These are phyloP conservation scores for Aspergillus hiratsukae DNA, from an alignment of 2,329 filamentous ascomycete genomes.

Conservation along the genomic window DNA sequence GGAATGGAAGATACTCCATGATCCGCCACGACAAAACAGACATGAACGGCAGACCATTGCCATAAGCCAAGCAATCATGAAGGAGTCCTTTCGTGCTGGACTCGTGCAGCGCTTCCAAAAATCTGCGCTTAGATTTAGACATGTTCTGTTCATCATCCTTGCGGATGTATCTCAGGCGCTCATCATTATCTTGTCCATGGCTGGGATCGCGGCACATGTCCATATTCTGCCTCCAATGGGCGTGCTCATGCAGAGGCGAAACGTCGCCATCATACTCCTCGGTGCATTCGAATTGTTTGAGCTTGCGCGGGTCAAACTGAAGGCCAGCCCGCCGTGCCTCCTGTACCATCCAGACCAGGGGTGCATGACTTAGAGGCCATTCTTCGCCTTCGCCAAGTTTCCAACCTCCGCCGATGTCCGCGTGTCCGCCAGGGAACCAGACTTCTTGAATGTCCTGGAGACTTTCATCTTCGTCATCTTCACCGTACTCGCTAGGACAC, in stretches of 20 bases:
- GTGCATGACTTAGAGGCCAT: slow-evolving; percentile 61
- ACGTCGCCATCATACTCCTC: slow-evolving; percentile 40
- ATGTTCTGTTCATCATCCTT: slow-evolving; percentile 18
- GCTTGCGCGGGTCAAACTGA: slow-evolving; percentile 63
- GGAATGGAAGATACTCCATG: slow-evolving; percentile 79
- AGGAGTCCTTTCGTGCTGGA: slow-evolving; percentile 53
- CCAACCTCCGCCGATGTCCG: slow-evolving; percentile 76
- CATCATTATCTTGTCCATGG: slow-evolving; percentile 5
- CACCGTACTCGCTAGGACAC: slow-evolving; percentile 13
- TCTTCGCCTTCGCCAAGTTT: slow-evolving; percentile 52
- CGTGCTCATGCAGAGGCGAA: slow-evolving; percentile 28
- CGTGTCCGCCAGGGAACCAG: slow-evolving; percentile 70
- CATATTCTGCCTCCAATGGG: slow-evolving; percentile 12
- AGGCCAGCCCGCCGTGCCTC: slow-evolving; percentile 64
- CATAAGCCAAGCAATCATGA: slow-evolving; percentile 67
- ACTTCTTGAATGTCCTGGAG: slow-evolving; percentile 74
- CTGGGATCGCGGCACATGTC: slow-evolving; percentile 12
- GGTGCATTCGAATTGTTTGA: slow-evolving; percentile 62
- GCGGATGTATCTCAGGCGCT: slow-evolving; percentile 5
- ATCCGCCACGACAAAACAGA: slow-evolving; percentile 67
- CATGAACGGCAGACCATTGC: slow-evolving; percentile 51
- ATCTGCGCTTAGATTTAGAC: slow-evolving; percentile 36
- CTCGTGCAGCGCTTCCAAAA: slow-evolving; percentile 55
- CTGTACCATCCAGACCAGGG: slow-evolving; percentile 66
- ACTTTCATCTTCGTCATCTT: slow-evolving; percentile 28